These are phyloP conservation scores for Litchi chinensis DNA, from an alignment of 345 rosid species.

Conservation along the genomic window DNA sequence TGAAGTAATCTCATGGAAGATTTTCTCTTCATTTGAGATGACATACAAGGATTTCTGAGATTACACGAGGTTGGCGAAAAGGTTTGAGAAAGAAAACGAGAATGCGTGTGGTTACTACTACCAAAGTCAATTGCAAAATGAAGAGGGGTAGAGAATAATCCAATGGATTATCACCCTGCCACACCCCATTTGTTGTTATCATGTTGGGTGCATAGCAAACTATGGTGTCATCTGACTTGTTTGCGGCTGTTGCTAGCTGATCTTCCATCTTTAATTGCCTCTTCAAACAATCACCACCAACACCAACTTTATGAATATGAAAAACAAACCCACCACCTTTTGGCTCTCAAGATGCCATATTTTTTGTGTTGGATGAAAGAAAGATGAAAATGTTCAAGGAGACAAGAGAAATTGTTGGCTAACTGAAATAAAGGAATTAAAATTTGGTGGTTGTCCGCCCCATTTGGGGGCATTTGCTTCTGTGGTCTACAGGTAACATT, in stretches of 20 bases:
- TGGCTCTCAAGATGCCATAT: background rate
- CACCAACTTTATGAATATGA: background rate
- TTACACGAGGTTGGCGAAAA: constrained; percentile 88
- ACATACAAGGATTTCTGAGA: constrained; percentile 81
- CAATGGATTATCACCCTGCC: constrained; percentile 98
- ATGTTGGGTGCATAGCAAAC: constrained; percentile 89
- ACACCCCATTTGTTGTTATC: constrained; percentile 93
- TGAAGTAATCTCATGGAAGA: too few relatives aligned
- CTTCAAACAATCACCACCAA: background rate
- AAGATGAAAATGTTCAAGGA: background rate
- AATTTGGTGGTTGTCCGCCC: constrained; percentile 29
- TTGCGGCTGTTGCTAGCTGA: background rate
- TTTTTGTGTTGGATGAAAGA: background rate
- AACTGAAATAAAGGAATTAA: background rate
- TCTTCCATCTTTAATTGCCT: background rate
- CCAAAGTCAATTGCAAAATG: constrained; percentile 76
- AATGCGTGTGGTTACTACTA: constrained; percentile 69
- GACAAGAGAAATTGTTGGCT: background rate
- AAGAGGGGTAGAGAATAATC: constrained; percentile 91
- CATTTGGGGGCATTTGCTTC: constrained; percentile 6
- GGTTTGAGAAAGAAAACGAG: constrained; percentile 78
- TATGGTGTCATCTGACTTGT: constrained; percentile 38
- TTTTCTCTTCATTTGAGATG: background rate
- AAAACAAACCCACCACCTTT: background rate
- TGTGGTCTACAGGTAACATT: constrained; percentile 21